Base-by-base conservation (phyloP, 441 rosid genomes). In the Euphorbia schlechtendalii region DNA sequence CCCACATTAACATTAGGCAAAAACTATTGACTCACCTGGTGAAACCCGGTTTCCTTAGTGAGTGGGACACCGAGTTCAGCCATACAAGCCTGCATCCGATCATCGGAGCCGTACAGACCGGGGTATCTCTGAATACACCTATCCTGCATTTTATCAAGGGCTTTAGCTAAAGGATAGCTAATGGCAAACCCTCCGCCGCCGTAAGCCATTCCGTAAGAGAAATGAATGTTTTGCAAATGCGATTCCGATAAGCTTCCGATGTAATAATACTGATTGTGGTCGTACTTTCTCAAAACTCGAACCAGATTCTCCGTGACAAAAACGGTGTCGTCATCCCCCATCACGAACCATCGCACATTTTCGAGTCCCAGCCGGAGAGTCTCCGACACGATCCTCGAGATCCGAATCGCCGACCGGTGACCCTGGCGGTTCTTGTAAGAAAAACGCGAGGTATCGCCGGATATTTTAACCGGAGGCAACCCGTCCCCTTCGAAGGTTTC, bases 51-150 rank as follows among this genome's bases (percentile, higher is more conserved):
- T 85, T 93, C 96, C 66, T 86, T 90, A 61, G 96, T 90, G 87
- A 93, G 99, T 61, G 99, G 99, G 61, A 93, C 97, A 61, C 99
- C 99, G 84, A 93, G 93, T 83, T 93, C 99, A 0, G 99, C 96
- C 99, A 93, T 90, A 81, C 99, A 93, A 53, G 99, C 99, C 73
- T 93, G 99, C 80, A 93, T 88, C 75, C 99, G 78, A 52, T 93
- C 99, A 73, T 93, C 99, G 59, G 99, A 93, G 46, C 99, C 99
- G 73, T 93, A 93, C 73, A 93, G 68, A 14, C 88, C 91, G 0
- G 99, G 99, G 61, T 93, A 93, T 58, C 99, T 77, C 67, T 81
- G 81, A 8, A 93, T 88, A 59, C 99, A 93, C 40, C 82, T 73
- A 68, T 90, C 99, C 63, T 93, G 99, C 86, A 93, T 84, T 80